phyloP scores from a whole-genome alignment of 495 filamentous ascomycete species.

The Talaromyces liani region DNA sequence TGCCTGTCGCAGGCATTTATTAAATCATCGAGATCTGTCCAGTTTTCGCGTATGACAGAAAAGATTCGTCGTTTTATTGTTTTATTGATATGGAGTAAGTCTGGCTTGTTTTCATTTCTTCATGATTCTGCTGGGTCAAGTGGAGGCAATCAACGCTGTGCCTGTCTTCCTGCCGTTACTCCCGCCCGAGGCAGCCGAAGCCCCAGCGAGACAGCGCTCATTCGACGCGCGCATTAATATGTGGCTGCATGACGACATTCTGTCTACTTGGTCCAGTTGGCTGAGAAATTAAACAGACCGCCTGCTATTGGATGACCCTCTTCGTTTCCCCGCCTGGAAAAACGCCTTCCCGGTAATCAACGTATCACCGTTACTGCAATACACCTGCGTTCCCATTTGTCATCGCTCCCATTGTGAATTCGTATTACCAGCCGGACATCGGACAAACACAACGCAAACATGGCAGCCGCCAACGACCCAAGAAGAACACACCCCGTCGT shows the following conservation, averaged over 20 bases:
- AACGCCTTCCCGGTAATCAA: neutral
- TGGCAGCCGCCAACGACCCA: neutral
- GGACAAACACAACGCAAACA: neutral
- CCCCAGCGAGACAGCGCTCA: neutral
- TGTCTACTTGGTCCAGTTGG: neutral
- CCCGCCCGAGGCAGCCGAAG: neutral
- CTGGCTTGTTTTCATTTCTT: neutral
- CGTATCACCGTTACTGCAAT: neutral
- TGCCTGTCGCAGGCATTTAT: neutral
- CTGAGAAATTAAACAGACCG: neutral
- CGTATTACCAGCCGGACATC: neutral
- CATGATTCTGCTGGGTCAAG: neutral
- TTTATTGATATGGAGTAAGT: neutral
- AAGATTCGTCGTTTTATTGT: neutral
- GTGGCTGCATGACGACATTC: neutral
- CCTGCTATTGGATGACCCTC: neutral
- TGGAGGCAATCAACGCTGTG: neutral
- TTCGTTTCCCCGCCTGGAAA: neutral
- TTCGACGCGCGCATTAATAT: neutral
- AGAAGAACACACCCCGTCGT: neutral
- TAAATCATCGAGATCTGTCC: neutral
- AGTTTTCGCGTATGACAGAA: neutral
- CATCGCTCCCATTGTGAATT: neutral
- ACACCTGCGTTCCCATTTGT: neutral
- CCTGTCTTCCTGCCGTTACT: neutral